Evolutionary conservation across 1,284 basidiomycete species (phyloP), one percentile per base, ranked within the genome.

Genomic region (Vanrija pseudolonga): DNA sequence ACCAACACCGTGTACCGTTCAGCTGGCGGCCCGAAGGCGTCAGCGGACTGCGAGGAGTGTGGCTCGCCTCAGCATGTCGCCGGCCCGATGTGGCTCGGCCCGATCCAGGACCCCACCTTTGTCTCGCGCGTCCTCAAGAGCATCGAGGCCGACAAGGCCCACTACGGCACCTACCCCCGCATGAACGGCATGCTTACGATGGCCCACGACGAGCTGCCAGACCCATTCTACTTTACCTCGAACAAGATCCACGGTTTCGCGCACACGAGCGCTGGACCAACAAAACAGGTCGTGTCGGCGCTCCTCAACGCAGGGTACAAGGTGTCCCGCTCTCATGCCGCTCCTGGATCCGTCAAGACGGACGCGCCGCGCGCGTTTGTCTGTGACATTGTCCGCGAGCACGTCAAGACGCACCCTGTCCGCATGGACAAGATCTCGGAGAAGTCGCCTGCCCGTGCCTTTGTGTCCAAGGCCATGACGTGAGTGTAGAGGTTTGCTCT

Each of bases 141-240:
- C 63, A 78, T 96, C 8, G 71, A 78, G 8, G 57, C 59, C 17
- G 65, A 72, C 46, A 83, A 88, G 60, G 75, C 67, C 15, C 82
- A 84, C 56, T 96, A 95, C 69, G 86, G 86, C 20, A 98, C 96
- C 0, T 81, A 83, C 23, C 66, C 83, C 0, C 81, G 96, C 46
- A 98, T 99, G 84, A 87, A 87, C 72, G 95, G 96, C 2, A 98
- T 99, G 96, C 79, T 98, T 45, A 87, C 86, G 4, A 82, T 95
- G 0, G 93, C 94, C 0, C 84, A 85, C 66, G 86, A 94, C 90
- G 91, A 95, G 79, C 77, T 95, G 11, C 77, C 83, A 14, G 78
- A 79, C 5, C 87, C 87, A 0, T 97, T 98, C 77, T 98, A 92
- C 78, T 98, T 98, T 70, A 93, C 91, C 0, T 90, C 92, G 0